Evolutionary conservation across 495 filamentous ascomycete genomes (phyloP), one percentile per base, ranked within the genome.

Genomic region (Pseudomonodictys pantanalensis): DNA sequence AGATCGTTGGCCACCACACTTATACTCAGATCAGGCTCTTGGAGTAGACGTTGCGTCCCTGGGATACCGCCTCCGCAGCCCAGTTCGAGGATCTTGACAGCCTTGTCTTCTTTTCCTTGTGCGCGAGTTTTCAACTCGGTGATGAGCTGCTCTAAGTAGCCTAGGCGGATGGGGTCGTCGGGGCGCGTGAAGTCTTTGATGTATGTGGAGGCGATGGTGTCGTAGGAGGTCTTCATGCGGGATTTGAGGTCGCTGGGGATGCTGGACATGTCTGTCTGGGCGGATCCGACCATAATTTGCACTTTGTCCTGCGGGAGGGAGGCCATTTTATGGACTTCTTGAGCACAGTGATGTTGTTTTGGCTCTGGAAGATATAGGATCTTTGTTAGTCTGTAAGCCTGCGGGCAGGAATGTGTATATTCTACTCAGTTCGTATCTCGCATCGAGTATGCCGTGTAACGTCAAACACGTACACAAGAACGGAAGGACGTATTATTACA

Each of bases 41-140:
- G 5, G 7, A 67, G 49, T 0, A 78, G 60, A 12, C 66, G 41
- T 29, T 73, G 53, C 3, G 74, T 76, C 17, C 52, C 55, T 3
- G 75, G 75, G 10, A 74, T 51, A n/a, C 75, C 73, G 30, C 71
- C 69, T 30, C 76, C 74, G 52, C 73, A 77, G 42, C 76, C 75
- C 23, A 78, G 65, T 52, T 78, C 76, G 2, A 79, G 57, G 18
- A 50, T 25, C n/a, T 29, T 67, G 33, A 15, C 12, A 15, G 47
- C 76, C 46, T 28, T 42, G 2, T 25, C 8, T 5, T 38, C n/a
- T 1, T 3, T 3, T 30, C 18, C 52, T 20, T 38, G 24, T 22
- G 24, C 2, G 12, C 3, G 15, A 7, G 23, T 28, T 44, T 29
- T 18, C 9, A 75, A 56, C 42, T 46, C 32, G 29, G 38, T 5